These are phyloP conservation scores for Spiromastix sp. DNA, from an alignment of 2,329 filamentous ascomycete genomes.

Conservation along the genomic window DNA sequence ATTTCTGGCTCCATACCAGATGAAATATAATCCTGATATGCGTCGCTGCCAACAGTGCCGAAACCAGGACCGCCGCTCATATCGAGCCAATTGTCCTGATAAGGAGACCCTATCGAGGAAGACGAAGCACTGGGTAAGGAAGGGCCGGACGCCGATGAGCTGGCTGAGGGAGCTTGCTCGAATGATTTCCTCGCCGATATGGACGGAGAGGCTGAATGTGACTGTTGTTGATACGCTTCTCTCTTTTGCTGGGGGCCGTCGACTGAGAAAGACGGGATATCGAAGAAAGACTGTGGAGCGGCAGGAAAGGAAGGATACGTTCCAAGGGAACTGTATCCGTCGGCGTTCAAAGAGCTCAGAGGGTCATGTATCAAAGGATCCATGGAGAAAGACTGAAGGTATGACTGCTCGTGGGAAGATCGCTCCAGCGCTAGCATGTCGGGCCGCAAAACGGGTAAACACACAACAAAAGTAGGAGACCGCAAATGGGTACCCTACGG, in stretches of 20 bases:
- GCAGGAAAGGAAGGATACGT: constrained; percentile 8
- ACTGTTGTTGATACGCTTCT: constrained; percentile 6
- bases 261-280: constrained; percentile 6
- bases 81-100: constrained; percentile 50
- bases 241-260: constrained; percentile 6
- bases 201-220: constrained; percentile 24
- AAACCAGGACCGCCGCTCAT: constrained; percentile 46
- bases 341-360: constrained; percentile 6
- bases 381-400: constrained; percentile 11
- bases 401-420: constrained; percentile 10
- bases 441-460: constrained; percentile 2
- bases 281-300: constrained; percentile 9
- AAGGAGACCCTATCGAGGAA: constrained; percentile 57
- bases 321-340: constrained; percentile 7
- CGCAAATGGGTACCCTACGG: too few relatives aligned
- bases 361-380: constrained; percentile 8
- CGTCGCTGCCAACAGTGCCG: constrained; percentile 53
- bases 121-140: constrained; percentile 50
- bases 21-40: constrained; percentile 43
- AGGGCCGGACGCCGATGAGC: constrained; percentile 50
- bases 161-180: constrained; percentile 43
- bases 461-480: neutral
- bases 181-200: constrained; percentile 19
- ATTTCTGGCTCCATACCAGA: constrained; percentile 33
- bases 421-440: constrained; percentile 13